Percentiles rank a stretch among this genome's conserved stretches.
phyloP scores from a whole-genome alignment of 768 basidiomycete species.

The Termitomyces heimii region DNA sequence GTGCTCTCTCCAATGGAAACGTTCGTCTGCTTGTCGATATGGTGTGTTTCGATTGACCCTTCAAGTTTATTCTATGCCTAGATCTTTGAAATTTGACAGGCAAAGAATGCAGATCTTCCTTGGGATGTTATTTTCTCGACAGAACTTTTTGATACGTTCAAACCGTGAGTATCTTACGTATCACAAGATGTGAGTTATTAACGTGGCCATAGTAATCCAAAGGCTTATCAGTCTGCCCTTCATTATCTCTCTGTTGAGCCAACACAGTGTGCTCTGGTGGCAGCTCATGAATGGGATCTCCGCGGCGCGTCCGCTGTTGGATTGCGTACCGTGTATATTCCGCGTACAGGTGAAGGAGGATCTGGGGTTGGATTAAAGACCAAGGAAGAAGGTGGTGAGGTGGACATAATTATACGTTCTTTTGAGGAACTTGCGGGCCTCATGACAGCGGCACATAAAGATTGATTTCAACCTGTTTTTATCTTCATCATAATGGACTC shows the following conservation, averaged over 20 bases:
- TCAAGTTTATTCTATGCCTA: background rate
- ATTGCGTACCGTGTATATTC: conserved; percentile 55
- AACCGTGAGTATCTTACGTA: conserved; percentile 41
- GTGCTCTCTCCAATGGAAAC: conserved; percentile 60
- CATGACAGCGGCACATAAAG: background rate
- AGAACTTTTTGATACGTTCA: conserved; percentile 56
- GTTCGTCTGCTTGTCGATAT: conserved; percentile 55
- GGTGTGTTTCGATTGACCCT: conserved; percentile 25
- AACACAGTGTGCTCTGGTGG: conserved; percentile 55
- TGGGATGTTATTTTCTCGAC: conserved; percentile 62
- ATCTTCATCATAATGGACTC: too few species aligned
- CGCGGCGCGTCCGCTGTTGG: conserved; percentile 46
- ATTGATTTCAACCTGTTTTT: background rate
- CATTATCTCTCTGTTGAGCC: conserved; percentile 46
- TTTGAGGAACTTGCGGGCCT: conserved; percentile 42
- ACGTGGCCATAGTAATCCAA: conserved; percentile 33
- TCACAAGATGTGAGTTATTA: background rate
- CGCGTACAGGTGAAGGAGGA: conserved; percentile 41
- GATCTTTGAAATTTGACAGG: conserved; percentile 26
- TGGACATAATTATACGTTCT: conserved; percentile 50
- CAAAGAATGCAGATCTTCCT: conserved; percentile 53
- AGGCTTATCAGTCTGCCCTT: conserved; percentile 43
- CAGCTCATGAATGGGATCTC: conserved; percentile 55
- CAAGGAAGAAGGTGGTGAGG: conserved; percentile 50
- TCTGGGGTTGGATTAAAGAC: conserved; percentile 23